These are phyloP conservation scores for Pseudozyma sp. DNA, from an alignment of 1,284 basidiomycete species.

Conservation along the genomic window DNA sequence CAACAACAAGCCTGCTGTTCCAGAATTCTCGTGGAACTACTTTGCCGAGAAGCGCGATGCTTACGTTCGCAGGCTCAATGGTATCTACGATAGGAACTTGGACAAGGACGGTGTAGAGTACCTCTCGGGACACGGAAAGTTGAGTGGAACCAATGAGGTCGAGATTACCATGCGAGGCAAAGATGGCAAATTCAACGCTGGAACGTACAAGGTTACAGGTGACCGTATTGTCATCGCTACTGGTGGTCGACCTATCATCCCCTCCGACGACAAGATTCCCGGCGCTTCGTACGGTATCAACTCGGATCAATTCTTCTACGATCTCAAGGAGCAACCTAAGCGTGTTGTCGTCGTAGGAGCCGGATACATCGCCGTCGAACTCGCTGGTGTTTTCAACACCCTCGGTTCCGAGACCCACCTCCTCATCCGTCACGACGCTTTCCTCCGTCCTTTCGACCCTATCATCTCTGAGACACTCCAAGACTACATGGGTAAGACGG, in stretches of 20 bases:
- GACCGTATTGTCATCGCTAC: slow-evolving; percentile 76
- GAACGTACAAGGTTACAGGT: slow-evolving; percentile 64
- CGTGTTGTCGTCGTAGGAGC: slow-evolving; percentile 94
- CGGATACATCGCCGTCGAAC: slow-evolving; percentile 95
- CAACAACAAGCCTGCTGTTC: slow-evolving; percentile 65
- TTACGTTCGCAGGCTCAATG: slow-evolving; percentile 90
- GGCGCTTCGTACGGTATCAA: slow-evolving; percentile 89
- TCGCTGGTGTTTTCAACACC: slow-evolving; percentile 67
- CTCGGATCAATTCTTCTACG: slow-evolving; percentile 93
- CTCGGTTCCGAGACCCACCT: slow-evolving; percentile 82
- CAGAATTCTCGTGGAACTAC: slow-evolving; percentile 84
- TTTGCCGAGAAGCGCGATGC: slow-evolving; percentile 96
- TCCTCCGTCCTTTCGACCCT: slow-evolving; percentile 93
- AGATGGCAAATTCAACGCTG: slow-evolving; percentile 72
- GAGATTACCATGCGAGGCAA: slow-evolving; percentile 60
- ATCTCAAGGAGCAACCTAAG: slow-evolving; percentile 87
- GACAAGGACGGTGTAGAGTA: slow-evolving; percentile 89
- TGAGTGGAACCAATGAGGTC: slow-evolving; percentile 62
- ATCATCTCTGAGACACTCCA: slow-evolving; percentile 85
- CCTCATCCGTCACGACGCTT: slow-evolving; percentile 87
- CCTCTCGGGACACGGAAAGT: slow-evolving; percentile 79
- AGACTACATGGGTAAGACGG: slow-evolving; percentile 94
- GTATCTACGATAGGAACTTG: slow-evolving; percentile 86
- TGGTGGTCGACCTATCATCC: slow-evolving; percentile 85
- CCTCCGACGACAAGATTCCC: slow-evolving; percentile 83